These are phyloP conservation scores for Drechslera avenae DNA, from an alignment of 2,329 filamentous ascomycete genomes.

Conservation along the genomic window DNA sequence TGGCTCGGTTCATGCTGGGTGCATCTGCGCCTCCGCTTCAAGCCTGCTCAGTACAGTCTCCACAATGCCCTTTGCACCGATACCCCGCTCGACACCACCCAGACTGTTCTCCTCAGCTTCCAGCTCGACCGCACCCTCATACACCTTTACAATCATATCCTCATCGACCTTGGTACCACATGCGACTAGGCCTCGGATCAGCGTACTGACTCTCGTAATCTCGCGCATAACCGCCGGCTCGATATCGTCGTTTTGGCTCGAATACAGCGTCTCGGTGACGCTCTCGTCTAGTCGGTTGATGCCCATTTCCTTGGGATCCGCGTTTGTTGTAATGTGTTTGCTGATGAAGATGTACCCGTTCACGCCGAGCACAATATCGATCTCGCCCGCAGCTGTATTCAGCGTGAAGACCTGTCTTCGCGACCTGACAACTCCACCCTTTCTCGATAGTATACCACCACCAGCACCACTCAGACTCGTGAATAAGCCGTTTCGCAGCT, in stretches of 20 bases:
- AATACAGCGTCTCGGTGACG: conserved; percentile 85
- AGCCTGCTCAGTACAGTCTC: conserved; percentile 37
- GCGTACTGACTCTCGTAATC: conserved; percentile 81
- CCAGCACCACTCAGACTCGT: conserved; percentile 80
- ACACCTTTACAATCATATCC: conserved; percentile 81
- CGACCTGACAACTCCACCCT: conserved; percentile 79
- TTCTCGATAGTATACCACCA: conserved; percentile 57
- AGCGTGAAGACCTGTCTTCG: conserved; percentile 86
- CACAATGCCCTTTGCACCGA: conserved; percentile 41
- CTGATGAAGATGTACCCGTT: conserved; percentile 98
- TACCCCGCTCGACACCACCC: conserved; percentile 51
- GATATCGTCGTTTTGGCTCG: conserved; percentile 91
- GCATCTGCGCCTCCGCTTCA: conserved; percentile 26
- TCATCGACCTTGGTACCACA: conserved; percentile 86
- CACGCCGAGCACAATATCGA: conserved; percentile 89
- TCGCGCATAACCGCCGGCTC: conserved; percentile 77
- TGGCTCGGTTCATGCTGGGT: conserved; percentile 17
- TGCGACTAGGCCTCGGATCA: conserved; percentile 82
- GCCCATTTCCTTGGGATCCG: conserved; percentile 60
- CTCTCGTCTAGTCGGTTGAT: conserved; percentile 89
- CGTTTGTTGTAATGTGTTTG: conserved; percentile 71
- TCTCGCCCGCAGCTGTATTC: conserved; percentile 64
- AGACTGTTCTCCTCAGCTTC: conserved; percentile 65
- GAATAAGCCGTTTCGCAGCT: conserved; percentile 91
- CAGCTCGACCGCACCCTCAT: conserved; percentile 79